Base-by-base conservation (phyloP, 345 rosid species). In the Eucalyptus microcorys region DNA sequence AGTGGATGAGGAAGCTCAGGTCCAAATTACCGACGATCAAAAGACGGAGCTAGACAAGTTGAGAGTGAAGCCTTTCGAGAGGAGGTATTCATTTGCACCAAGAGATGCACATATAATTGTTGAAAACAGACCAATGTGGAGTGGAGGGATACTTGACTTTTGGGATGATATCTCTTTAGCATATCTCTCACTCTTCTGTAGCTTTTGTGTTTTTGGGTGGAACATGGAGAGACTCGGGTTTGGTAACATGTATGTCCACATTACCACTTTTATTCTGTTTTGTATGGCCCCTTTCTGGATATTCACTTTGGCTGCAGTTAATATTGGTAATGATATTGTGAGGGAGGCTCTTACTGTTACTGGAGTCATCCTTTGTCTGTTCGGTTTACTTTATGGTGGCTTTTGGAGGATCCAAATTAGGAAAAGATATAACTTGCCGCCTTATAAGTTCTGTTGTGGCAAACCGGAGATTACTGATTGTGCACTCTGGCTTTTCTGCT, bases 331-430 rank as follows among this genome's bases (percentile, higher is more conserved):
- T 42, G 98, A 96, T 84, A 80, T 86, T 61, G 97, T 87, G 86
- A 94, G 96, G 79, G 95, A 92, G 87, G 98, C 94, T 16, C 91
- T 97, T 7, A 94, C 95, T 49, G 57, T 97, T 71, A 92, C 95
- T 5, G 99, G 99, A 53, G 90, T 96, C 86, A 89, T 96, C 90
- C 97, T 97, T 53, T 97, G 99, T 91, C 53, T 86, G 61, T 97
- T 96, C 32, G 99, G 99, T 88, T 92, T 97, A 83, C 95, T 96
- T 34, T 96, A 96, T 53, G 99, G 99, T 87, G 99, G 99, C 45
- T 97, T 97, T 90, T 97, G 99, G 99, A 95, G 99, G 91, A 96
- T 97, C 40, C 99, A 97, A 88, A 94, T 96, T 95, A 94, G 99
- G 89, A 97, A 95, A 91, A 93, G 99, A 86, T 96, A 91, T 89